A percentile compares a stretch with the other conserved stretches of the same genome.
Conservation (phyloP, 1,139 yeast genomes). For the Kodamaea sp. region DNA sequence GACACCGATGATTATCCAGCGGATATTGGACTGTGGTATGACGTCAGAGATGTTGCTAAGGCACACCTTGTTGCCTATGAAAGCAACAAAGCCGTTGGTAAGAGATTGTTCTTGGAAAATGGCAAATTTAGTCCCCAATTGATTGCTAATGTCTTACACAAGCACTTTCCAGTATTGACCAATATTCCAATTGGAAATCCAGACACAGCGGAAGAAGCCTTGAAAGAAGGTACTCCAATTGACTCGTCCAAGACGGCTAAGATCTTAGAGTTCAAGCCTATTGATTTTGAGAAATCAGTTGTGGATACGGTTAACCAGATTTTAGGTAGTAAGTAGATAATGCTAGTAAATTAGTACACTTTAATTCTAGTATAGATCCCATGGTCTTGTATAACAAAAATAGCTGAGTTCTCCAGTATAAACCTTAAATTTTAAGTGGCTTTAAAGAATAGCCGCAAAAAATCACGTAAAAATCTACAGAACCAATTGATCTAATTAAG, state of each 20-base stretch:
- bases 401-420: too few species aligned
- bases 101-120: constrained; percentile 14
- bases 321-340: too few species aligned
- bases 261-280: constrained; percentile 38
- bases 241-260: constrained; percentile 37
- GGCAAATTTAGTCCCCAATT: constrained; percentile 19
- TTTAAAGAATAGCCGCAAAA: too few species aligned
- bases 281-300: constrained; percentile 35
- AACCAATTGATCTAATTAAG: too few species aligned
- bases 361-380: too few species aligned
- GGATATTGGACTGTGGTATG: constrained; percentile 28
- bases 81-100: constrained; percentile 8
- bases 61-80: constrained; percentile 16
- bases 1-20: background rate
- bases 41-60: constrained; percentile 15
- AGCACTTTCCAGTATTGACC: constrained; percentile 27
- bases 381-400: too few species aligned
- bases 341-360: too few species aligned
- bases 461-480: too few species aligned
- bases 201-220: constrained; percentile 3
- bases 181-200: constrained; percentile 29
- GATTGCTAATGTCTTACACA: constrained; percentile 17
- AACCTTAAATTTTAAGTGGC: too few species aligned
- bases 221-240: constrained; percentile 1
- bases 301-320: constrained; percentile 45